phyloP scores from a whole-genome alignment of 306 rosid genomes.

The Prunus mongolica region DNA sequence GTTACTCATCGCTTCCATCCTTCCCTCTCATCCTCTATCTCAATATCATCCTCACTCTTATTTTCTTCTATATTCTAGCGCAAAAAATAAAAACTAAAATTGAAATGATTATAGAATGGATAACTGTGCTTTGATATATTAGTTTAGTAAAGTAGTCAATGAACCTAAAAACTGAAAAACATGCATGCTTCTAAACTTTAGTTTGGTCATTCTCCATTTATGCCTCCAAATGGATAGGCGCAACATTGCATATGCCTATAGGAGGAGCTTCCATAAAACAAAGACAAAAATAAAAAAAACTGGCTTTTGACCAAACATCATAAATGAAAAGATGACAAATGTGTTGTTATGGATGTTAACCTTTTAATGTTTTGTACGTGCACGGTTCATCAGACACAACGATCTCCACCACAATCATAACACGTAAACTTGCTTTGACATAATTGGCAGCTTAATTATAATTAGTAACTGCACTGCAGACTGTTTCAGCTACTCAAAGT shows the following conservation, averaged over 20 bases:
- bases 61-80: no score
- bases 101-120: no score
- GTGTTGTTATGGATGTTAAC: neutral
- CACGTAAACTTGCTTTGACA: neutral
- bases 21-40: no score
- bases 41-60: no score
- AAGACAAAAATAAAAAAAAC: no score
- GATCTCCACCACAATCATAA: neutral
- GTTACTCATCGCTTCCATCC: no score
- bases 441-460: neutral
- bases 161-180: neutral
- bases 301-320: neutral
- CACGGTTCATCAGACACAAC: slow-evolving; percentile 1
- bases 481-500: neutral
- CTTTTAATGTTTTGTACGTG: neutral
- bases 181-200: neutral
- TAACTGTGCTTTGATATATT: neutral
- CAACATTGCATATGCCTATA: no score
- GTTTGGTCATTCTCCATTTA: slow-evolving; percentile 10
- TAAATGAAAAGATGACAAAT: neutral
- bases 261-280: neutral
- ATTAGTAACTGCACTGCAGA: neutral
- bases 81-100: no score
- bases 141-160: neutral
- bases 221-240: neutral